Evolutionary conservation across 208 protist species (phyloP).

Genomic region (Acanthamoeba rhysodes): DNA sequence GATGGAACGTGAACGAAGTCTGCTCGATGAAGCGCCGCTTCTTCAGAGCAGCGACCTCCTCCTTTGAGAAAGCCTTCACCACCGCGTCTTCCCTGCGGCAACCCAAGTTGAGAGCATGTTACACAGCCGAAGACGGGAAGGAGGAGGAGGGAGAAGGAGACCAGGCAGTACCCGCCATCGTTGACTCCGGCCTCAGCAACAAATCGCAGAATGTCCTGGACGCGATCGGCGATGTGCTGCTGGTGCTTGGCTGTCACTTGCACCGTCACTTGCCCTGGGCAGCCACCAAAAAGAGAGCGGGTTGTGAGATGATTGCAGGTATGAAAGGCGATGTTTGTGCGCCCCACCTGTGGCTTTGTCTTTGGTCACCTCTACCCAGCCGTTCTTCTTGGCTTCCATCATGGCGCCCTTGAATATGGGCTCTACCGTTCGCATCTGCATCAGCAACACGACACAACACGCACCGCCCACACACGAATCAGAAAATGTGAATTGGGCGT

Average conservation of each 20-base stretch:
- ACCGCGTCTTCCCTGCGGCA: not conserved
- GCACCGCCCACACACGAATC: not conserved
- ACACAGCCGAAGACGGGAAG: not conserved
- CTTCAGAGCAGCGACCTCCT: conserved; percentile 36
- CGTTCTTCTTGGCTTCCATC: conserved; percentile 73
- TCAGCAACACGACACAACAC: not conserved
- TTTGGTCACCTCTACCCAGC: conserved; percentile 69
- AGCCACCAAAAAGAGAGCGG: not conserved
- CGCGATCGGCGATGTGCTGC: not conserved
- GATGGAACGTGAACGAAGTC: conserved; percentile 21
- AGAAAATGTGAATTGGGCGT: too few relatives aligned
- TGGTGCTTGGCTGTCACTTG: not conserved
- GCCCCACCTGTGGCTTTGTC: conserved; percentile 44
- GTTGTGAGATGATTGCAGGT: not conserved
- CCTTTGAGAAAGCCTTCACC: conserved; percentile 60
- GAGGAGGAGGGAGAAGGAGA: not conserved
- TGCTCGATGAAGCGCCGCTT: conserved; percentile 67
- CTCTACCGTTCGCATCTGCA: not conserved
- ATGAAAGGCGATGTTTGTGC: too few relatives aligned
- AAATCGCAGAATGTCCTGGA: conserved; percentile 6
- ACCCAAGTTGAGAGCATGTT: not conserved
- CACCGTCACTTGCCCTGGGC: not conserved
- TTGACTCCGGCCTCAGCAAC: not conserved
- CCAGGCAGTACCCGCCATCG: not conserved
- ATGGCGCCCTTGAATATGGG: conserved; percentile 73